Evolutionary conservation across 768 basidiomycete genomes (phyloP), one percentile per base, ranked within the genome.

Genomic region (Pleurotus ostreatus): DNA sequence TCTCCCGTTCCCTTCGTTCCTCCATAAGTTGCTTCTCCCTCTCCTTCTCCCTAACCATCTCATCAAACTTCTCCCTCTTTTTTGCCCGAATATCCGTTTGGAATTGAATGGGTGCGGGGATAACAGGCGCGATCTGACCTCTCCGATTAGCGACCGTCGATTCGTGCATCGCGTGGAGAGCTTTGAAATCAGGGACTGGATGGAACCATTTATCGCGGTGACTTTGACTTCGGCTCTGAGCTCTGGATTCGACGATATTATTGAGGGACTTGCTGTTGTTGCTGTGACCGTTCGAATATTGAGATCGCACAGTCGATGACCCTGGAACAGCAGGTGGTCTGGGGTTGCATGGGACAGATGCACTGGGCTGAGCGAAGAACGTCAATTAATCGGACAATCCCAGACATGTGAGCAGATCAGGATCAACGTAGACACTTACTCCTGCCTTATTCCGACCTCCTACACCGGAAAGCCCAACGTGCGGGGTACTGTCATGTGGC

Each of bases 41-140:
- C 65, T 87, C 84, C 57, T 81, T 83, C 64, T 76, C 80, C 59
- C 74, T 74, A 25, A 87, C 63, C 66, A 68, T 73, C 59, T 75
- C 78, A 46, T 90, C 85, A 66, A 85, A 90, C 71, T 74, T 74
- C 63, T 78, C 82, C 49, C 87, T 78, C 64, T 88, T 85, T 61
- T 73, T 76, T 57, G 81, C 78, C 37, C 89, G 78, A 13, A 66
- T 68, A 37, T 83, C 81, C 5, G 86, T 88, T 55, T 44, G 41
- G 41, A 44, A 44, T 16, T 44, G 41, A 22, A 44, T 22, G 41
- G 41, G 41, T 16, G 41, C 41, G 41, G 41, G 41, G 41, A 44
- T 44, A 2, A 75, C 74, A 22, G 81, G 81, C 48, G 71, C 72
- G 16, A 79, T 62, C 26, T 78, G 76, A 59, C 76, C 78, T 60